Base-by-base conservation (phyloP, 2,329 filamentous ascomycete species). In the Cercospora zeina region DNA sequence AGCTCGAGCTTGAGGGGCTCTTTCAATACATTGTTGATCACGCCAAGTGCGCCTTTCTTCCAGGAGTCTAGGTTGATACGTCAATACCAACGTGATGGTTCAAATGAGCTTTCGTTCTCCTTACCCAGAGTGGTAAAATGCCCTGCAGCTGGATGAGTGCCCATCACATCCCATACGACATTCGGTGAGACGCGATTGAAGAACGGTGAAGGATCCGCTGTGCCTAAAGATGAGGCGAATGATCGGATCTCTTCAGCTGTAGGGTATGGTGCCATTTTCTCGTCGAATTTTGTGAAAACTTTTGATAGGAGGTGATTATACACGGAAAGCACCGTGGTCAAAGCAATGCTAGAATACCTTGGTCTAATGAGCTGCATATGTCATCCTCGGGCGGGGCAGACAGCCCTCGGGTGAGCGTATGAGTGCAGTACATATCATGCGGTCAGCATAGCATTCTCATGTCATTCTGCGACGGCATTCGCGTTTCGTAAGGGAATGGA, bases 161-260 rank as follows among this genome's bases (percentile, higher is more conserved):
- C 69, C 65, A 72, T 67, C n/a, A 72, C 71, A 16, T 68, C 65
- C 71, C 70, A 72, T 24, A 63, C 65, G 13, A 72, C 70, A 51
- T 71, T 54, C 10, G 67, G 63, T 14, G 68, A 68, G 0, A 72
- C 69, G 6, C 67, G 64, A 27, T 68, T 51, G 61, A 71, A 72
- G 65, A 72, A 71, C 2, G 69, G 66, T 8, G 65, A 67, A 4
- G 59, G 61, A 58, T 72, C 68, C 9, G 64, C 58, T 11, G 62
- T 68, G 11, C 47, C 64, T 33, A 72, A 58, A 21, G 68, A 67
- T 16, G 63, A 50, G 62, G 63, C 66, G 6, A 70, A 58, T 5
- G 50, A n/a, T 14, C 68, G 55, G 54, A 72, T 70, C 11, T 71
- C 69, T 31, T 37, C 31, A 54, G 60, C 62, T 53, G 59, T 62